Percentiles rank a stretch among this genome's conserved stretches.
Conservation (phyloP, 805 yeast species). For the Alloascoidea africana region DNA sequence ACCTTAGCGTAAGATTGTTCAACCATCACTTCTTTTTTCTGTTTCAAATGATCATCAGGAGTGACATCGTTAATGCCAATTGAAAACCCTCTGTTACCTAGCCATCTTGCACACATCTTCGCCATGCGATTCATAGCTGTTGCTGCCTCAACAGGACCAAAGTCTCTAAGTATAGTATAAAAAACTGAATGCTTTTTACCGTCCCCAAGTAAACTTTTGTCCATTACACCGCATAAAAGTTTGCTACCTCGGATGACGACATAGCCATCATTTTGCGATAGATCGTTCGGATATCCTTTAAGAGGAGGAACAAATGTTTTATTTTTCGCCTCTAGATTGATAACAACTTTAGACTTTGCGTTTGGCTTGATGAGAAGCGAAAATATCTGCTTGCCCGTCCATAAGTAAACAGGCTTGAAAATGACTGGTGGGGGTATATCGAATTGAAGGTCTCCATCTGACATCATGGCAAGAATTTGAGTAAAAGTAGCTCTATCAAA, state of each 20-base stretch:
- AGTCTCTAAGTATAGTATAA: constrained; percentile 87
- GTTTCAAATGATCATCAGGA: constrained; percentile 66
- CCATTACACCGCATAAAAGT: constrained; percentile 90
- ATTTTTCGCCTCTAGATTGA: constrained; percentile 88
- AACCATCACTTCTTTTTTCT: constrained; percentile 75
- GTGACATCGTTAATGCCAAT: constrained; percentile 97
- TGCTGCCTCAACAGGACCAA: constrained; percentile 95
- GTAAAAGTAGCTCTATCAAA: constrained; percentile 76
- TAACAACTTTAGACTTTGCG: constrained; percentile 55
- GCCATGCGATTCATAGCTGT: constrained; percentile 98
- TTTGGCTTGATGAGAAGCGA: constrained; percentile 80
- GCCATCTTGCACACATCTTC: constrained; percentile 87
- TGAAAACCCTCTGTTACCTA: constrained; percentile 93
- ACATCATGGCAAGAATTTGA: constrained; percentile 87
- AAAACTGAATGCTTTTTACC: constrained; percentile 96
- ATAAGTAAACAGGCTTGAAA: constrained; percentile 71
- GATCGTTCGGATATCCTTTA: constrained; percentile 63
- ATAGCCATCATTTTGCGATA: constrained; percentile 96
- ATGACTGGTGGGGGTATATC: constrained; percentile 95
- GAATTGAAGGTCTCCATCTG: constrained; percentile 76
- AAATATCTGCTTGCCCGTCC: constrained; percentile 98
- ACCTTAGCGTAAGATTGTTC: constrained; percentile 83
- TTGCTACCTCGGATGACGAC: constrained; percentile 84
- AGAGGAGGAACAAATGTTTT: constrained; percentile 77
- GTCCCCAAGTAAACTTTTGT: constrained; percentile 89